phyloP scores from a whole-genome alignment of 106 monocot genomes.

The Chionographis japonica region DNA sequence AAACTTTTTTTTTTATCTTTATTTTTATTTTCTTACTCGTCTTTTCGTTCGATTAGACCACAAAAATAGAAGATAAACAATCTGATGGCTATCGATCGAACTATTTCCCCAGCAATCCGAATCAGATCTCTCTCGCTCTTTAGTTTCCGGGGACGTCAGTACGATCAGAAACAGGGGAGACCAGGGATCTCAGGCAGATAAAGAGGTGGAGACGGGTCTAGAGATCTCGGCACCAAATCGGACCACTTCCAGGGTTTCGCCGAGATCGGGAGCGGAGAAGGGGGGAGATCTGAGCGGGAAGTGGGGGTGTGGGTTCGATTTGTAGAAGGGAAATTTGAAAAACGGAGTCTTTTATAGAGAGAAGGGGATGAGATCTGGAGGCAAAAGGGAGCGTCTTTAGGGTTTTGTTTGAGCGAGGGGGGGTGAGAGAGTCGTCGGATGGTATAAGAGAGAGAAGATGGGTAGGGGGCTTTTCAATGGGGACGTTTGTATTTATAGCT shows the following conservation, averaged over 20 bases:
- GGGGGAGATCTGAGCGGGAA: slow-evolving; percentile 26
- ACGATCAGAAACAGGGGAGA: too few species aligned
- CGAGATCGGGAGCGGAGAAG: neutral
- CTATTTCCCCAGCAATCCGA: too few species aligned
- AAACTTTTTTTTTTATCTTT: too few species aligned
- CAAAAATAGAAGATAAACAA: too few species aligned
- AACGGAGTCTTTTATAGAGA: slow-evolving; percentile 27
- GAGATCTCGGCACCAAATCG: neutral
- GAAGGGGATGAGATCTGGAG: slow-evolving; percentile 6
- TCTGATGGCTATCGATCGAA: too few species aligned
- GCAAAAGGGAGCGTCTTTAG: slow-evolving; percentile 2
- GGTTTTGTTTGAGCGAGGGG: slow-evolving; percentile 1
- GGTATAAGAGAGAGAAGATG: too few species aligned
- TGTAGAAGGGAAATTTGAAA: neutral
- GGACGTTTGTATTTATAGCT: too few species aligned
- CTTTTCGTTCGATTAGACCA: too few species aligned
- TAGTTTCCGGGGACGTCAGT: too few species aligned
- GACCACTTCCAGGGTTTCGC: neutral
- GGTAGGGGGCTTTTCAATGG: too few species aligned
- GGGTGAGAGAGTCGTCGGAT: neutral
- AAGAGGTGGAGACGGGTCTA: neutral
- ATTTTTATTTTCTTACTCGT: too few species aligned
- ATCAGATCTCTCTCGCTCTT: neutral
- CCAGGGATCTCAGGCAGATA: too few species aligned
- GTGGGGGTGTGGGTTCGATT: neutral